phyloP scores from a whole-genome alignment of 2,329 filamentous ascomycete species.

The Coleophoma crateriformis region DNA sequence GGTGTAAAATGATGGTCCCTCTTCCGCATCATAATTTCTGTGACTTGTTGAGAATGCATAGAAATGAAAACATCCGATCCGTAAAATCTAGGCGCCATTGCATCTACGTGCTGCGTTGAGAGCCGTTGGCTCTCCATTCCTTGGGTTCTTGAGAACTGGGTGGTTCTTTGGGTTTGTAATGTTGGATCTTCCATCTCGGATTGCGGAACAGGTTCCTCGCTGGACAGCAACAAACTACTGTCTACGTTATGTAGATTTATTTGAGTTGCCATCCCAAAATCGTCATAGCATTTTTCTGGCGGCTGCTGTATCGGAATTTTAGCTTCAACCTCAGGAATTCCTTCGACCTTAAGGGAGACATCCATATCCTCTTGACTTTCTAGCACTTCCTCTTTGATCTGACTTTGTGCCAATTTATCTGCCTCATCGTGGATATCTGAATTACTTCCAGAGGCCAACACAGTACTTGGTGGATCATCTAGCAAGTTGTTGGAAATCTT shows the following conservation, averaged over 20 bases:
- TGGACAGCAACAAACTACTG: too few relatives aligned
- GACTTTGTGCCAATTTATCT: neutral
- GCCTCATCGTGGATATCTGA: too few relatives aligned
- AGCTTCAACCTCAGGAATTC: neutral
- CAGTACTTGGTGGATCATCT: too few relatives aligned
- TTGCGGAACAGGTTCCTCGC: too few relatives aligned
- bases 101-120: constrained; percentile 40
- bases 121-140: constrained; percentile 44
- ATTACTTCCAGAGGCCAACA: too few relatives aligned
- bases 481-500: too few relatives aligned
- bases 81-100: constrained; percentile 41
- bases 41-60: constrained; percentile 40
- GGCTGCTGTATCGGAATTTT: neutral
- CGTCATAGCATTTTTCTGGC: neutral
- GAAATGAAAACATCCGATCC: constrained; percentile 50
- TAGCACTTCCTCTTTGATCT: neutral
- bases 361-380: neutral
- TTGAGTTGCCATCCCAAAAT: constrained; percentile 2
- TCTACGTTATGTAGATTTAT: neutral
- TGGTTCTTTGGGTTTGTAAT: neutral
- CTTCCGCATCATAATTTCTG: constrained; percentile 40
- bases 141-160: constrained; percentile 13
- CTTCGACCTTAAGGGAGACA: neutral
- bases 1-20: constrained; percentile 49
- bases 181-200: too few relatives aligned